These are phyloP conservation scores for Torulaspora gathmanii DNA, from an alignment of 805 yeast species.

Conservation along the genomic window DNA sequence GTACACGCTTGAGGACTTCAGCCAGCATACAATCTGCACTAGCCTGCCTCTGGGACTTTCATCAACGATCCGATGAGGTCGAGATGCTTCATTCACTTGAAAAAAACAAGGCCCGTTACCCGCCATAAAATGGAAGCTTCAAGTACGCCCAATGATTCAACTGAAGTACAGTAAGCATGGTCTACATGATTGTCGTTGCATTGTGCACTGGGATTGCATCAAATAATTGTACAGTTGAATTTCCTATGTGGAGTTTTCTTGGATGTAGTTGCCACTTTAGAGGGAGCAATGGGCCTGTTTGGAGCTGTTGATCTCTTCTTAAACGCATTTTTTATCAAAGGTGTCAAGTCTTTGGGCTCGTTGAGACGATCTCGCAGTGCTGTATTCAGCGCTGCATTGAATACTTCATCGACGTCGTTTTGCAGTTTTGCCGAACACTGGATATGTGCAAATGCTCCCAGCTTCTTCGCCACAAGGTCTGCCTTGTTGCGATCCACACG, in stretches of 20 bases:
- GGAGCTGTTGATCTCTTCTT: constrained; percentile 6
- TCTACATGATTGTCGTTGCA: background rate
- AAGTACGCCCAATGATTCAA: background rate
- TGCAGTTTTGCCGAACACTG: constrained; percentile 75
- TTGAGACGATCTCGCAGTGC: constrained; percentile 21
- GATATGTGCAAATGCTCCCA: constrained; percentile 67
- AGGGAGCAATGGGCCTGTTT: background rate
- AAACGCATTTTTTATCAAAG: constrained; percentile 15
- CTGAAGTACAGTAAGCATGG: background rate
- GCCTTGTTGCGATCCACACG: constrained; percentile 45
- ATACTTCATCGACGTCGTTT: constrained; percentile 62
- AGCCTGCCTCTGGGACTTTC: too few species aligned
- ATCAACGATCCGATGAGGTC: constrained; percentile 4
- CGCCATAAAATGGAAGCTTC: background rate
- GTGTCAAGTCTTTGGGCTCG: constrained; percentile 7
- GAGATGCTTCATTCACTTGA: constrained; percentile 3
- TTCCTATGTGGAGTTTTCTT: constrained; percentile 6
- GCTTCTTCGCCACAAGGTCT: constrained; percentile 48
- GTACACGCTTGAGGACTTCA: background rate
- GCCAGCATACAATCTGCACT: background rate
- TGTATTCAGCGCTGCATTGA: constrained; percentile 48
- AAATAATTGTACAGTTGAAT: constrained; percentile 12
- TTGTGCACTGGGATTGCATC: background rate
- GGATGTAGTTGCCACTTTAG: background rate
- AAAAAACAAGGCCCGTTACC: constrained; percentile 3